Base-by-base conservation (phyloP, 768 basidiomycete genomes). In the Amanita rubescens region DNA sequence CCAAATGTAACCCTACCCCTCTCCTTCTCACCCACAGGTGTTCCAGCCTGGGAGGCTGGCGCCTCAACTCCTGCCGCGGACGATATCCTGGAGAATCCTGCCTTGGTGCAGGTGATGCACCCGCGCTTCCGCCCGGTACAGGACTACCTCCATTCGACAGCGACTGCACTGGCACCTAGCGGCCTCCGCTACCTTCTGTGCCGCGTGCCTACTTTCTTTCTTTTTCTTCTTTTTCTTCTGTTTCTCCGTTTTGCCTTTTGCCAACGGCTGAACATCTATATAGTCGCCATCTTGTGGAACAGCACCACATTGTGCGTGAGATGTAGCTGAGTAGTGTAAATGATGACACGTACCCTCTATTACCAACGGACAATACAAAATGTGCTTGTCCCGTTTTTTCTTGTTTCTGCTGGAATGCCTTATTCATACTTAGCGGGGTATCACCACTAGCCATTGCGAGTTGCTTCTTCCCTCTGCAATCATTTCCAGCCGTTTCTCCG, bases 391-490 rank as follows among this genome's bases (percentile, higher is more conserved):
- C 95, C 8, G 90, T 82, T 73, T 92, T 94, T 69, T 94, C 86
- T 65, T 96, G 94, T 53, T 96, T 77, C 50, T 86, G 82, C 63
- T 94, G 87, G 74, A 99, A 99, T 11, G 94, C 94, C 57, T 77
- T 82, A 59, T 86, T 94, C 90, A 97, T 96, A 63, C 91, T 94
- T 51, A 94, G 72, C 2, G 95, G 94, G 1, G 95, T 97, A 71
- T 99, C 96, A 1, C 92, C 91, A 60, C 92, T 92, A 15, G 79
- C 83, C 94, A 97, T 97, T 9, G 93, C 88, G 55, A 82, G 82
- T 65, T 92, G 80, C 75, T 96, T 97, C 68, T 87, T 82, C 74
- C 96, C 62, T 98, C 94, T n/a, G 85, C 90, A 58, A 98, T 97
- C 75, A 89, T 94, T 80, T 94, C 93, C 59, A 97, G 63, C 56